Evolutionary conservation across 2,329 filamentous ascomycete genomes (phyloP).

Genomic region (Claviceps africana): DNA sequence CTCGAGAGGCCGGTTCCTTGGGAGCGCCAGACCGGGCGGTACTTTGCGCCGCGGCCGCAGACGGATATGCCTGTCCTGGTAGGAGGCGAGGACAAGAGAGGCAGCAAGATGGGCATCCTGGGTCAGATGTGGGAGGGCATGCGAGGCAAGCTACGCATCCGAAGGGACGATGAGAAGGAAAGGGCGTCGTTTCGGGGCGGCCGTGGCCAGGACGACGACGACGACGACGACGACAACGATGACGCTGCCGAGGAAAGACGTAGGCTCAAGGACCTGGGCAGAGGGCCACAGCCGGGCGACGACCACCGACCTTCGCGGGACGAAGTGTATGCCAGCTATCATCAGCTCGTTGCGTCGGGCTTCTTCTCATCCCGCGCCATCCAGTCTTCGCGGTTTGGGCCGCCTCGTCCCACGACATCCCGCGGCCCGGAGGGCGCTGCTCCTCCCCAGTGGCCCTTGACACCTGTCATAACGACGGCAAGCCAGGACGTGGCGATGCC

Average conservation of each 20-base stretch:
- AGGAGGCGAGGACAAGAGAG: not conserved
- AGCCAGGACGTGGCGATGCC: constrained; percentile 2
- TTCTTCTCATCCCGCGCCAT: constrained; percentile 47
- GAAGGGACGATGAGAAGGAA: constrained; percentile 13
- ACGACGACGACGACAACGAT: not conserved
- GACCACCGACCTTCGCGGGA: constrained; percentile 26
- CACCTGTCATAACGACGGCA: not conserved
- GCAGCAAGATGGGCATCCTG: constrained; percentile 16
- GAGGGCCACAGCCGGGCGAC: constrained; percentile 1
- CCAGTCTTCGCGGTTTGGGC: constrained; percentile 31
- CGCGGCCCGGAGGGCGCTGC: constrained; percentile 7
- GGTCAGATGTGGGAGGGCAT: constrained; percentile 27
- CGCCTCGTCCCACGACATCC: constrained; percentile 6
- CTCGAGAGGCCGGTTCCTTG: constrained; percentile 14
- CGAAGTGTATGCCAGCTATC: constrained; percentile 42
- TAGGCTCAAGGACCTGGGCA: not conserved
- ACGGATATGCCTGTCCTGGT: not conserved
- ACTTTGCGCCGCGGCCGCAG: not conserved
- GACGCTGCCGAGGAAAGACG: not conserved
- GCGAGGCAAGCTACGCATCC: constrained; percentile 18
- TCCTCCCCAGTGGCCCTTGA: constrained; percentile 15
- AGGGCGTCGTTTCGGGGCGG: not conserved
- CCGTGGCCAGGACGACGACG: not conserved
- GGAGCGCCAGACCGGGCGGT: not conserved
- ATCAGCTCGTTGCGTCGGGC: constrained; percentile 39